Evolutionary conservation across 441 rosid genomes (phyloP).

Genomic region (Arabidopsis hybrid): DNA sequence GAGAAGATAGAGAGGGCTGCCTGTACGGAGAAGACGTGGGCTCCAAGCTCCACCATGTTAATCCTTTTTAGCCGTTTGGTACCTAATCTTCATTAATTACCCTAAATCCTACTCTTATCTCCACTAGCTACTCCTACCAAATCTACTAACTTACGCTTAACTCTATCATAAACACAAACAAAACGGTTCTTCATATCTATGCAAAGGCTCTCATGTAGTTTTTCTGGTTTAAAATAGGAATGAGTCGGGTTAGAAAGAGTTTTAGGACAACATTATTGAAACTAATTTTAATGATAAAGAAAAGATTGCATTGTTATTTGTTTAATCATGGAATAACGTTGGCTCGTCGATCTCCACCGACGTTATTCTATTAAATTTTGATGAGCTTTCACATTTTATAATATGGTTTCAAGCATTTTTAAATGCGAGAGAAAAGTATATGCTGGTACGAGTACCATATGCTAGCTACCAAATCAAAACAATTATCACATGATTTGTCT

Average conservation of each 20-base stretch:
- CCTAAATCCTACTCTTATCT: conserved; percentile 38
- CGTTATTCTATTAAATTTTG: conserved; percentile 8
- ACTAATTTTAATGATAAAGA: not conserved
- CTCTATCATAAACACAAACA: not conserved
- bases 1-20: conserved; percentile 9
- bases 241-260: conserved; percentile 6
- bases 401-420: not conserved
- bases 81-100: conserved; percentile 26
- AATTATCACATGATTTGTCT: conserved; percentile 44
- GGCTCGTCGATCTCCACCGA: conserved; percentile 27
- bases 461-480: conserved; percentile 38
- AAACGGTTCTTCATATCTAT: not conserved
- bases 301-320: not conserved
- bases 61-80: conserved; percentile 1
- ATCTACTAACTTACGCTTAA: not conserved
- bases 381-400: conserved; percentile 8
- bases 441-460: conserved; percentile 35
- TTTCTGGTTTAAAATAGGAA: not conserved
- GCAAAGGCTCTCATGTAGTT: not conserved
- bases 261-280: not conserved
- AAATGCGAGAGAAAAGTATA: conserved; percentile 24
- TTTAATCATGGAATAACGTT: conserved; percentile 20
- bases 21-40: conserved; percentile 46
- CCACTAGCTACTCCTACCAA: conserved; percentile 29
- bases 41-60: conserved; percentile 36